These are phyloP conservation scores for Leucosporidium scottii DNA, from an alignment of 768 basidiomycete genomes.

Conservation along the genomic window DNA sequence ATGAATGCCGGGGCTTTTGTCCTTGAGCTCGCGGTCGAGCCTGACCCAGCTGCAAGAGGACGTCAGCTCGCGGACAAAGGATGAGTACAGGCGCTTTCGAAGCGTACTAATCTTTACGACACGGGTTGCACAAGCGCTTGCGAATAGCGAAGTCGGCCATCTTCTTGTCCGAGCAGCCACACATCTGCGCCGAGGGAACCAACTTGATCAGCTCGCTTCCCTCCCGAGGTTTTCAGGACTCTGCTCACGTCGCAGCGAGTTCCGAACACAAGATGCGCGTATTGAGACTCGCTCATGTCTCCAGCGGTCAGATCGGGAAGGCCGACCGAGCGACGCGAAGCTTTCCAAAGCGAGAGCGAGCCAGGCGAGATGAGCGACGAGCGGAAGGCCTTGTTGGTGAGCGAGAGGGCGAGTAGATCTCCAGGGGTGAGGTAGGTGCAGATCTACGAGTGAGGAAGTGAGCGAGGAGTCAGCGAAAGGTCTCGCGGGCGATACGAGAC, in stretches of 20 bases:
- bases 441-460: slow-evolving; percentile 1
- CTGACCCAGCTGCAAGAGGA: too few species aligned
- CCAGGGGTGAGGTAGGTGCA: slow-evolving; percentile 36
- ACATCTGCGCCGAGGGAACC: not conserved
- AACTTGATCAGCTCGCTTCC: not conserved
- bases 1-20: too few species aligned
- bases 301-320: not conserved
- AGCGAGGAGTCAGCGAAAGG: slow-evolving; percentile 6
- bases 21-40: too few species aligned
- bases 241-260: slow-evolving; percentile 14
- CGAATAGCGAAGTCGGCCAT: not conserved
- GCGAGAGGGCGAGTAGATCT: slow-evolving; percentile 20
- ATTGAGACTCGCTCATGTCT: slow-evolving; percentile 1
- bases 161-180: not conserved
- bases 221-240: not conserved
- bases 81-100: too few species aligned
- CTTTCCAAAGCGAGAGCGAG: slow-evolving; percentile 9
- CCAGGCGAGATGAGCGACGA: not conserved
- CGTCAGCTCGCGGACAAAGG: too few species aligned
- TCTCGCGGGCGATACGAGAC: not conserved
- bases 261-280: slow-evolving; percentile 12
- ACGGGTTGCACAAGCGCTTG: not conserved
- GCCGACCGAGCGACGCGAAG: slow-evolving; percentile 9
- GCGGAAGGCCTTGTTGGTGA: slow-evolving; percentile 6
- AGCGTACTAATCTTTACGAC: not conserved